These are phyloP conservation scores for Logfia minima DNA, from an alignment of 129 eudicot genomes.

Conservation along the genomic window DNA sequence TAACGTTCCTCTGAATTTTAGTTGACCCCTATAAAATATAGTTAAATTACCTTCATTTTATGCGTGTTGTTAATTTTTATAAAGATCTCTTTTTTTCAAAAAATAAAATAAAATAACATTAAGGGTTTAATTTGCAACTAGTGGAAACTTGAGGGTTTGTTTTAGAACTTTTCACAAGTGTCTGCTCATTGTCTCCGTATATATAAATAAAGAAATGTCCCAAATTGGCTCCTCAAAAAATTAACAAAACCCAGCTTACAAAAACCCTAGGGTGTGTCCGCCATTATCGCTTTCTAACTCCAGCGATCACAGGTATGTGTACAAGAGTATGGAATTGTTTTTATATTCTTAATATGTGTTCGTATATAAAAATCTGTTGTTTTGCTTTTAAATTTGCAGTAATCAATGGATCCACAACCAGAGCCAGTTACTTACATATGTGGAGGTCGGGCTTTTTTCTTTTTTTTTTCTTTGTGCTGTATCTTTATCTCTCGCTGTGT, in stretches of 20 bases:
- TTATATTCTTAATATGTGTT: neutral
- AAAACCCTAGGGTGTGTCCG: slow-evolving; percentile 23
- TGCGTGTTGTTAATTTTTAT: too few relatives aligned
- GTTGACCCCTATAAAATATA: too few relatives aligned
- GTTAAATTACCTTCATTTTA: too few relatives aligned
- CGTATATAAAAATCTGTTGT: neutral
- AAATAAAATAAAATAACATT: too few relatives aligned
- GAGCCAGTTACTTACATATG: slow-evolving; percentile 86
- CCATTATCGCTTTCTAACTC: neutral
- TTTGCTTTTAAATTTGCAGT: neutral
- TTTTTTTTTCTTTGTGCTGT: too few relatives aligned
- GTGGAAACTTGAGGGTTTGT: neutral
- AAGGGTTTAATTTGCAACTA: neutral
- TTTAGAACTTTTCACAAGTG: neutral
- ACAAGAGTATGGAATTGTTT: neutral
- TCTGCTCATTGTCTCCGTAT: neutral
- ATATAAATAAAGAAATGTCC: neutral
- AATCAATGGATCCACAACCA: slow-evolving; percentile 68
- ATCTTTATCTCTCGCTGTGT: too few relatives aligned
- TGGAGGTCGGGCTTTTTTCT: slow-evolving; percentile 54
- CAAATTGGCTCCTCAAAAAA: neutral
- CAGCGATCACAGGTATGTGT: slow-evolving; percentile 4
- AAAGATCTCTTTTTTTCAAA: too few relatives aligned
- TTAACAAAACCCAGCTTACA: neutral
- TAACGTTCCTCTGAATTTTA: too few relatives aligned